Conservation (phyloP, 2,329 filamentous ascomycete species). For the Aspergillus eucalypticola region DNA sequence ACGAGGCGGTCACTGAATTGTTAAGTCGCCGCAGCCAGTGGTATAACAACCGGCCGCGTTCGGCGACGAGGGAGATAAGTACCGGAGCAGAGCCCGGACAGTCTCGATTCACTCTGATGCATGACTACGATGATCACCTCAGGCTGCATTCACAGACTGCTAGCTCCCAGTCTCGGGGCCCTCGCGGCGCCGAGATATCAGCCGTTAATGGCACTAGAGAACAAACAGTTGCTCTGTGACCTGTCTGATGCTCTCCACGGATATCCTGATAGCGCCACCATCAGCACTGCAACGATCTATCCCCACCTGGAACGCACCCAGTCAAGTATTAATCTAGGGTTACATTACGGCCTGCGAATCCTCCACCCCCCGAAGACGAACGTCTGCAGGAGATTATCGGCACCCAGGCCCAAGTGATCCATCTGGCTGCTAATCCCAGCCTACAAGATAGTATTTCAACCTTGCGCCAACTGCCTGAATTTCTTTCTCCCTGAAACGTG, state of each 20-base stretch:
- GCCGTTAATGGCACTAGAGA: slow-evolving; percentile 54
- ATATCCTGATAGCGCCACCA: neutral
- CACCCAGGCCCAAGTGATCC: slow-evolving; percentile 52
- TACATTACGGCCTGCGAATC: slow-evolving; percentile 56
- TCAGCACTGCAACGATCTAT: slow-evolving; percentile 43
- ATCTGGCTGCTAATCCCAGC: slow-evolving; percentile 47
- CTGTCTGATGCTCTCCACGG: slow-evolving; percentile 33
- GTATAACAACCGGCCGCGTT: slow-evolving; percentile 44
- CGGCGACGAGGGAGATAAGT: slow-evolving; percentile 44
- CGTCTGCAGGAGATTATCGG: slow-evolving; percentile 51
- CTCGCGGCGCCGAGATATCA: slow-evolving; percentile 51
- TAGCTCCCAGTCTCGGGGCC: slow-evolving; percentile 52
- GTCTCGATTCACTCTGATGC: slow-evolving; percentile 43
- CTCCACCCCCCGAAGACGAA: slow-evolving; percentile 41
- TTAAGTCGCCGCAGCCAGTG: slow-evolving; percentile 44
- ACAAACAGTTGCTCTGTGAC: slow-evolving; percentile 47
- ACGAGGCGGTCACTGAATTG: slow-evolving; percentile 40
- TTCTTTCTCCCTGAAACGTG: slow-evolving; percentile 49
- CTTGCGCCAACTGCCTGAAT: slow-evolving; percentile 47
- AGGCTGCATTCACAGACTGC: slow-evolving; percentile 47
- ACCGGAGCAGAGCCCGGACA: slow-evolving; percentile 22
- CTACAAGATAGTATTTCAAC: slow-evolving; percentile 51
- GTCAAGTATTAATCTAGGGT: slow-evolving; percentile 53
- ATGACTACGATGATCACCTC: slow-evolving; percentile 55
- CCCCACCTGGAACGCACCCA: slow-evolving; percentile 54